A percentile compares a stretch with the other conserved stretches of the same genome.
Evolutionary conservation across 1,284 basidiomycete genomes (phyloP).

Genomic region (Ceratobasidium sp.): DNA sequence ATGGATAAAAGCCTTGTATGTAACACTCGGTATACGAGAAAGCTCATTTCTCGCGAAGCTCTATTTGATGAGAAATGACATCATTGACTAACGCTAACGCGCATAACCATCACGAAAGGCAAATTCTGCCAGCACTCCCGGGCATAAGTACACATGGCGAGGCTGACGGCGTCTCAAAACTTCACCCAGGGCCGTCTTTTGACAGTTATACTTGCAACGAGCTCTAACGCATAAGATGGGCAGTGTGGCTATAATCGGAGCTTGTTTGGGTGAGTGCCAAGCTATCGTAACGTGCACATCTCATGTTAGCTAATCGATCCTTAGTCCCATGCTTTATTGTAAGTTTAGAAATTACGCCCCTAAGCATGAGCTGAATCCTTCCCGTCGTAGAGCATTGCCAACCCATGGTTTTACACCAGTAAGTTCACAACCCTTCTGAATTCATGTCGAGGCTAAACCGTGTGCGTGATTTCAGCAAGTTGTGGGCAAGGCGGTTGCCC

Average conservation of each 20-base stretch:
- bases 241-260: slow-evolving; percentile 15
- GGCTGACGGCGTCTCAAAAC: too few relatives aligned
- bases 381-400: slow-evolving; percentile 19
- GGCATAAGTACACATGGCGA: slow-evolving; percentile 6
- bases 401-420: slow-evolving; percentile 35
- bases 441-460: not conserved
- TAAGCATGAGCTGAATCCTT: not conserved
- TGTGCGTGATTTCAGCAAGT: not conserved
- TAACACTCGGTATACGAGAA: not conserved
- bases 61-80: slow-evolving; percentile 15
- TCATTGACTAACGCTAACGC: too few relatives aligned
- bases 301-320: too few relatives aligned
- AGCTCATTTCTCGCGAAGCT: slow-evolving; percentile 16
- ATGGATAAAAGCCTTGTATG: too few relatives aligned
- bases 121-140: not conserved
- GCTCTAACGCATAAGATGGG: too few relatives aligned
- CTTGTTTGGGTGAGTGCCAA: slow-evolving; percentile 23
- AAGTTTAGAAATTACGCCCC: slow-evolving; percentile 7
- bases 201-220: too few relatives aligned
- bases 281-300: too few relatives aligned
- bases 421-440: not conserved
- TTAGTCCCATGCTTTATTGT: slow-evolving; percentile 33
- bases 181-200: too few relatives aligned
- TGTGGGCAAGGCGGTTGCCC: slow-evolving; percentile 30
- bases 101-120: too few relatives aligned